Evolutionary conservation across 1,284 basidiomycete species (phyloP).

Genomic region (Microbotryum scabiosae): DNA sequence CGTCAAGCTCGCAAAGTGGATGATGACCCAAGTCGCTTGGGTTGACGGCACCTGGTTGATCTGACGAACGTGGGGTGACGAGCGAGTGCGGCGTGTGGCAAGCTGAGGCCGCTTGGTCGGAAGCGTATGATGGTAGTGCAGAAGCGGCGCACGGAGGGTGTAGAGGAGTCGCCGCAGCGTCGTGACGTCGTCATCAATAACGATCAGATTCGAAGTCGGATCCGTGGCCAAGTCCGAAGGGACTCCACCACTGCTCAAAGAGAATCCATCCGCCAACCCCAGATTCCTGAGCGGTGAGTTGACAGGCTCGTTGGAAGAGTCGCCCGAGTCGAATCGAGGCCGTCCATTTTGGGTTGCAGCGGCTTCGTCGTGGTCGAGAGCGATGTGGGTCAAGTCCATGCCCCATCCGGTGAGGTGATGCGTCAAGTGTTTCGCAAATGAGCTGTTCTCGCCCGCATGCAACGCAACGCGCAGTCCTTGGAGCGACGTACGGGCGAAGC

Average conservation of each 20-base stretch:
- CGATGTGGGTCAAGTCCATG: constrained; percentile 76
- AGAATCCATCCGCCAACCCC: not conserved
- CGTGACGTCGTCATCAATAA: constrained; percentile 80
- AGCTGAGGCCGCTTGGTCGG: constrained; percentile 63
- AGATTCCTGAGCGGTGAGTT: constrained; percentile 1
- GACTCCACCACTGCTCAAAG: not conserved
- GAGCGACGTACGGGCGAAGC: constrained; percentile 64
- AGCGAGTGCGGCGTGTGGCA: constrained; percentile 56
- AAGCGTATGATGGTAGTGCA: constrained; percentile 23
- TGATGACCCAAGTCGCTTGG: constrained; percentile 48
- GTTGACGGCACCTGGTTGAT: constrained; percentile 35
- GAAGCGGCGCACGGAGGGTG: constrained; percentile 23
- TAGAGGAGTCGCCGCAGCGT: constrained; percentile 60
- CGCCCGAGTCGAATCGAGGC: constrained; percentile 30
- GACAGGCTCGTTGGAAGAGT: not conserved
- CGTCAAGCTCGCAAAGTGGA: constrained; percentile 81
- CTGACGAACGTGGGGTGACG: constrained; percentile 60
- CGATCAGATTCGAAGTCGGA: constrained; percentile 49
- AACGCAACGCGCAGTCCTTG: constrained; percentile 70
- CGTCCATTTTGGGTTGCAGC: constrained; percentile 13
- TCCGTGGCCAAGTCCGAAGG: constrained; percentile 9
- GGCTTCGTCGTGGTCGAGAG: constrained; percentile 43
- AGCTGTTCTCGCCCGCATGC: constrained; percentile 69
- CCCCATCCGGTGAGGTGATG: constrained; percentile 90
- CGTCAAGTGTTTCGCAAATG: constrained; percentile 81